These are phyloP conservation scores for Nymphaea colorata DNA, from an alignment of 164 flowering plant genomes.

Conservation along the genomic window DNA sequence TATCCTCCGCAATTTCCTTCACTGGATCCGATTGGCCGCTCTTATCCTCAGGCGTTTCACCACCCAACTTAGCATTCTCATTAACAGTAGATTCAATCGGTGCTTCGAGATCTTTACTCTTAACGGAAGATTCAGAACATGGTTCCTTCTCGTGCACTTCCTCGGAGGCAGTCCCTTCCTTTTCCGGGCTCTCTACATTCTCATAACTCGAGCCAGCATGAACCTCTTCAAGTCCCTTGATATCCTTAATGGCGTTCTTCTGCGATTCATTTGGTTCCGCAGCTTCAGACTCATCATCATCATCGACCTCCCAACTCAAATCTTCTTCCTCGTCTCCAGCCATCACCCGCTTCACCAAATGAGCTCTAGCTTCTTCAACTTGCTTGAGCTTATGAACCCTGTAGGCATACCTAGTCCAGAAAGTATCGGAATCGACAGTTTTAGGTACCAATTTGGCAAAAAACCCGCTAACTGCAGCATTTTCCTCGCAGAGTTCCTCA, in stretches of 20 bases:
- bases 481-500: slow-evolving; percentile 33
- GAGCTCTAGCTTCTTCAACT: slow-evolving; percentile 60
- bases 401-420: slow-evolving; percentile 74
- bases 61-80: not conserved
- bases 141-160: not conserved
- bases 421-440: slow-evolving; percentile 35
- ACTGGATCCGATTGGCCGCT: not conserved
- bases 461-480: slow-evolving; percentile 32
- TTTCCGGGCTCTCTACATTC: not conserved
- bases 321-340: slow-evolving; percentile 51
- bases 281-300: slow-evolving; percentile 13
- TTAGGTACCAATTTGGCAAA: slow-evolving; percentile 47
- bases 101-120: not conserved
- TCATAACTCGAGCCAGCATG: not conserved
- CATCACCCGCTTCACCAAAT: slow-evolving; percentile 64
- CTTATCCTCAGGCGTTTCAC: not conserved
- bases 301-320: slow-evolving; percentile 84
- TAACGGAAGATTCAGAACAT: not conserved
- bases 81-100: not conserved
- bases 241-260: not conserved
- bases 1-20: slow-evolving; percentile 10
- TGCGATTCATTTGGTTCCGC: not conserved
- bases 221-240: not conserved
- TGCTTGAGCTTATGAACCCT: slow-evolving; percentile 45
- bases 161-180: not conserved